These are phyloP conservation scores for Linum trigynum DNA, from an alignment of 345 rosid species.

Conservation along the genomic window DNA sequence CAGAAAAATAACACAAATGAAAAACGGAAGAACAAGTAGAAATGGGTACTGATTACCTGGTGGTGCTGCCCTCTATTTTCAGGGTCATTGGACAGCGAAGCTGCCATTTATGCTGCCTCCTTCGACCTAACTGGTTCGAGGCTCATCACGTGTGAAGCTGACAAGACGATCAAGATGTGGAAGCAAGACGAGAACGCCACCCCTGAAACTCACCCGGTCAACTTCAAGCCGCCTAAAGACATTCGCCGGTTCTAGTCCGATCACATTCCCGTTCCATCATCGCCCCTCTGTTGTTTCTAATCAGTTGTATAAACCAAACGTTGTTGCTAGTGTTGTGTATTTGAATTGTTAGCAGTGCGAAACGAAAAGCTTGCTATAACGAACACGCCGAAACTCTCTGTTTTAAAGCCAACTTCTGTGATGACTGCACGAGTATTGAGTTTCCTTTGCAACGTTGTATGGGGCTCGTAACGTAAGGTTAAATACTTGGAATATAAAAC, in stretches of 20 bases:
- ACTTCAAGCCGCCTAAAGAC: constrained; percentile 96
- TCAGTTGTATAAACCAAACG: too few relatives aligned
- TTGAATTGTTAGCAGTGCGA: too few relatives aligned
- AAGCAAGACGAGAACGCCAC: constrained; percentile 94
- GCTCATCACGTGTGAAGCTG: constrained; percentile 78
- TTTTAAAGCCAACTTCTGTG: too few relatives aligned
- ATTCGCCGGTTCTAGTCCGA: constrained; percentile 59
- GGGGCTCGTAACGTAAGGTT: too few relatives aligned
- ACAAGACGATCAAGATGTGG: constrained; percentile 98
- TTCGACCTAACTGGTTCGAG: constrained; percentile 81
- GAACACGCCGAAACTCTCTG: too few relatives aligned
- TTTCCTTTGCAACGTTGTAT: too few relatives aligned
- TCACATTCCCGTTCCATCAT: too few relatives aligned
- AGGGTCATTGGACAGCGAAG: constrained; percentile 99
- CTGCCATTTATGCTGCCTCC: constrained; percentile 76
- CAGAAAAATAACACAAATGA: background rate
- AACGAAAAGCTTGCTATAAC: too few relatives aligned
- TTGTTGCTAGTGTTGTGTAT: too few relatives aligned
- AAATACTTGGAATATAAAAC: too few relatives aligned
- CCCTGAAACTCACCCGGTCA: constrained; percentile 86
- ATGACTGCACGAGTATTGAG: too few relatives aligned
- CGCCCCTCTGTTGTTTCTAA: too few relatives aligned
- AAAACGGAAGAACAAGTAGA: background rate
- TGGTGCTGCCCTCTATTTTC: constrained; percentile 10
- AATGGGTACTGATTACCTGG: background rate